phyloP scores from a whole-genome alignment of 164 flowering plant genomes.

The Umbellularia californica region DNA sequence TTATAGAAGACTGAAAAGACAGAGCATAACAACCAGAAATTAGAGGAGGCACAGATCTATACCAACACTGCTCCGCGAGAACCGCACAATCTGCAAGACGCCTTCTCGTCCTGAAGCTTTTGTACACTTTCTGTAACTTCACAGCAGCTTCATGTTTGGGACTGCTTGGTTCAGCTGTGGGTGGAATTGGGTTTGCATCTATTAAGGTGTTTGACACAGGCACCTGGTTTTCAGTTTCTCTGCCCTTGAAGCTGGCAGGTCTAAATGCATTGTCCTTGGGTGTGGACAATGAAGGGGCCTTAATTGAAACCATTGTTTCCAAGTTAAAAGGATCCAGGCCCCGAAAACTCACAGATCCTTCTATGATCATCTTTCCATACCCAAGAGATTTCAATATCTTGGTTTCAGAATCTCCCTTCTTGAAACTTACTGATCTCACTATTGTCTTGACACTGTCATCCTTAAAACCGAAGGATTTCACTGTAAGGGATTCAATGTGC shows the following conservation, averaged over 20 bases:
- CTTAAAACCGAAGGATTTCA: constrained; percentile 53
- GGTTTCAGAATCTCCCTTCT: constrained; percentile 37
- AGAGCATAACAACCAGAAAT: neutral
- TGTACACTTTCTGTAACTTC: constrained; percentile 90
- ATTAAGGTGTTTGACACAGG: constrained; percentile 14
- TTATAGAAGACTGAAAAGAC: neutral
- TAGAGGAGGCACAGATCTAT: constrained; percentile 8
- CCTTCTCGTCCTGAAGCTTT: constrained; percentile 86
- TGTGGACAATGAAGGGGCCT: constrained; percentile 13
- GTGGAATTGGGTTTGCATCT: constrained; percentile 13
- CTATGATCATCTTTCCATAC: constrained; percentile 24
- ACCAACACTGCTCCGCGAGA: constrained; percentile 84
- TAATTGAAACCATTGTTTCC: constrained; percentile 37
- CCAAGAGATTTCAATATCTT: constrained; percentile 34
- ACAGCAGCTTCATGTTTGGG: constrained; percentile 77
- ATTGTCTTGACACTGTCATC: constrained; percentile 39
- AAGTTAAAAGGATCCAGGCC: constrained; percentile 15
- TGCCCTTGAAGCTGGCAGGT: constrained; percentile 13
- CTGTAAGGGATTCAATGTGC: constrained; percentile 39
- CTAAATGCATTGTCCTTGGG: constrained; percentile 1
- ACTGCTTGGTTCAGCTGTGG: constrained; percentile 23
- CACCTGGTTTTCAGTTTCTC: constrained; percentile 9
- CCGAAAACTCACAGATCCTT: constrained; percentile 53
- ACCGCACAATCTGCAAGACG: constrained; percentile 96
- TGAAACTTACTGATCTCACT: constrained; percentile 51